Conservation (phyloP, 345 rosid species). For the Eucalyptus sideroxylon region DNA sequence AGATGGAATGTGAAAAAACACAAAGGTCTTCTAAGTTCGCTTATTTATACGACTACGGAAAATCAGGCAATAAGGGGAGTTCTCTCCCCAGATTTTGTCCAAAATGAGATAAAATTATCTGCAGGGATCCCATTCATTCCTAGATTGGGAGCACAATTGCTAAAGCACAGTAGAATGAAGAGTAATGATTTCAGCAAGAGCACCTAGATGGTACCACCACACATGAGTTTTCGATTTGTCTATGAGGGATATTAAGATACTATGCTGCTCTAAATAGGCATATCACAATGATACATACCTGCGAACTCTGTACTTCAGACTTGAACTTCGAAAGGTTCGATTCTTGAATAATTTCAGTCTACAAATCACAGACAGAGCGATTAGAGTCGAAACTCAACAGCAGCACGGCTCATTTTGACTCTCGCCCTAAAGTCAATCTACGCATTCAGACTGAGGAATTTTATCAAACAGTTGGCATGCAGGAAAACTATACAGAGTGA, state of each 20-base stretch:
- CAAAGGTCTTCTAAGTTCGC: neutral
- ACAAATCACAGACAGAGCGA: neutral
- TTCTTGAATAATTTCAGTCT: constrained; percentile 75
- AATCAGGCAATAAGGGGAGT: neutral
- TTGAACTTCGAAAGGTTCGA: constrained; percentile 76
- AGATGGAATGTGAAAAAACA: neutral
- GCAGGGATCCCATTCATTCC: neutral
- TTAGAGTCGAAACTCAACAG: neutral
- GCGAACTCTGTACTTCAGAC: constrained; percentile 78
- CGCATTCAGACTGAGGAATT: neutral
- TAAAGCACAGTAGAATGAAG: neutral
- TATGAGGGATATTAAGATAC: neutral
- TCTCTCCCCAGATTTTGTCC: neutral
- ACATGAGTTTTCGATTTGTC: neutral
- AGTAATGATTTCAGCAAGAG: neutral
- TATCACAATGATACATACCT: constrained; percentile 22
- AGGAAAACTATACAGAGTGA: neutral
- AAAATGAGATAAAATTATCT: neutral
- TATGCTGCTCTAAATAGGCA: neutral
- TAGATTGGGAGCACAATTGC: neutral
- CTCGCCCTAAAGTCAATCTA: neutral
- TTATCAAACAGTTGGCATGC: neutral
- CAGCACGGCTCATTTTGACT: neutral
- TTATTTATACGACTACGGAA: neutral
- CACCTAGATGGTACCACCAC: neutral